A percentile compares a stretch with the other conserved stretches of the same genome.
Conservation (phyloP, 306 rosid genomes). For the Morella rubra region DNA sequence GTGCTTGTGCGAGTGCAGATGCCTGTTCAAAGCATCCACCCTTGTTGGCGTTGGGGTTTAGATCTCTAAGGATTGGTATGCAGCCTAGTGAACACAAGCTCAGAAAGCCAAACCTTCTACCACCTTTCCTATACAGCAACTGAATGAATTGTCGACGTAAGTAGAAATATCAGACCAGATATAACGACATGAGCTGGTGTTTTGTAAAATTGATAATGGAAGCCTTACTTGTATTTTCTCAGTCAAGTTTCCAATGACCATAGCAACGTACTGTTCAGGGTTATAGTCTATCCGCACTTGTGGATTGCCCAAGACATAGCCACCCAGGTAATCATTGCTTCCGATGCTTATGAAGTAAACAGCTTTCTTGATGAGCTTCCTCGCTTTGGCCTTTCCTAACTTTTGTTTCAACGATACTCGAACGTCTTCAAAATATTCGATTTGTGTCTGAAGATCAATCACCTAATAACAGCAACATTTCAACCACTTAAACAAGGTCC, state of each 20-base stretch:
- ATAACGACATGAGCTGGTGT: too few relatives aligned
- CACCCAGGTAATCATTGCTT: slow-evolving; percentile 68
- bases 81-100: slow-evolving; percentile 60
- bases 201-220: too few relatives aligned
- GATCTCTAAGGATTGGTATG: slow-evolving; percentile 57
- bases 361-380: slow-evolving; percentile 47
- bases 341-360: slow-evolving; percentile 70
- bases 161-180: background rate
- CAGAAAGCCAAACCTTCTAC: slow-evolving; percentile 66
- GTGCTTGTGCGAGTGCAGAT: slow-evolving; percentile 51
- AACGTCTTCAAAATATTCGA: slow-evolving; percentile 52
- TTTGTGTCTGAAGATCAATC: slow-evolving; percentile 56
- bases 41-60: slow-evolving; percentile 29
- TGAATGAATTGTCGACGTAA: slow-evolving; percentile 20
- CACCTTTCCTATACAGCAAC: slow-evolving; percentile 55
- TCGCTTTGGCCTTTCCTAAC: slow-evolving; percentile 42
- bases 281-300: slow-evolving; percentile 46
- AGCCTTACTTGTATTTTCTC: slow-evolving; percentile 52
- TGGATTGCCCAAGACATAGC: slow-evolving; percentile 39
- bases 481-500: background rate
- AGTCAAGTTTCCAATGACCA: slow-evolving; percentile 68
- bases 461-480: slow-evolving; percentile 30
- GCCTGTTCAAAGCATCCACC: slow-evolving; percentile 60
- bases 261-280: slow-evolving; percentile 51
- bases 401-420: slow-evolving; percentile 33